These are phyloP conservation scores for Pseudonectria foliicola DNA, from an alignment of 2,329 filamentous ascomycete genomes.

Conservation along the genomic window DNA sequence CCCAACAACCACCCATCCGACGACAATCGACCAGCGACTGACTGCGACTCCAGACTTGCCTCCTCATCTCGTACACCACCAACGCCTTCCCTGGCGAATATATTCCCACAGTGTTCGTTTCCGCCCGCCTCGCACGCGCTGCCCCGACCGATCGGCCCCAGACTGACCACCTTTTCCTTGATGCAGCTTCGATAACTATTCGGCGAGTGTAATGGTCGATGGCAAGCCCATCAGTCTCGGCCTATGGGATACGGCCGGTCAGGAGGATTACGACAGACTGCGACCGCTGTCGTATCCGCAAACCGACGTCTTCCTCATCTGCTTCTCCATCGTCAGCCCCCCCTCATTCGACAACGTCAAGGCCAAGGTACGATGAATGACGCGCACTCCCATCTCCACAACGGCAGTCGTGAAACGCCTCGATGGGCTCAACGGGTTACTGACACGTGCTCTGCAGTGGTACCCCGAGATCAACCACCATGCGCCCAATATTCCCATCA, in stretches of 20 bases:
- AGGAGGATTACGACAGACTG: conserved; percentile 96
- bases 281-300: conserved; percentile 95
- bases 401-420: not conserved
- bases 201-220: conserved; percentile 97
- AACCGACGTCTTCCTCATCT: conserved; percentile 97
- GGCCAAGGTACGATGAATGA: conserved; percentile 66
- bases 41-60: conserved; percentile 67
- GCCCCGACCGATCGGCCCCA: not conserved
- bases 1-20: conserved; percentile 2
- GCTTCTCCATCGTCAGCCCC: conserved; percentile 96
- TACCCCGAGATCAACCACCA: conserved; percentile 97
- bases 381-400: conserved; percentile 1
- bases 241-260: conserved; percentile 96
- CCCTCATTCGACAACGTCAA: conserved; percentile 98
- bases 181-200: conserved; percentile 93
- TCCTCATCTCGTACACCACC: conserved; percentile 98
- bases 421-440: conserved; percentile 7
- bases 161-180: conserved; percentile 11
- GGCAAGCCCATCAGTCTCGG: conserved; percentile 95
- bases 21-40: conserved; percentile 16
- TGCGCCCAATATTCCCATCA: conserved; percentile 90
- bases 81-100: conserved; percentile 99
- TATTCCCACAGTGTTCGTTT: conserved; percentile 90
- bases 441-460: conserved; percentile 54
- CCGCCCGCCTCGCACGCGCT: conserved; percentile 10